Conservation (phyloP, 1,139 yeast species). For the Pichia sp. region DNA sequence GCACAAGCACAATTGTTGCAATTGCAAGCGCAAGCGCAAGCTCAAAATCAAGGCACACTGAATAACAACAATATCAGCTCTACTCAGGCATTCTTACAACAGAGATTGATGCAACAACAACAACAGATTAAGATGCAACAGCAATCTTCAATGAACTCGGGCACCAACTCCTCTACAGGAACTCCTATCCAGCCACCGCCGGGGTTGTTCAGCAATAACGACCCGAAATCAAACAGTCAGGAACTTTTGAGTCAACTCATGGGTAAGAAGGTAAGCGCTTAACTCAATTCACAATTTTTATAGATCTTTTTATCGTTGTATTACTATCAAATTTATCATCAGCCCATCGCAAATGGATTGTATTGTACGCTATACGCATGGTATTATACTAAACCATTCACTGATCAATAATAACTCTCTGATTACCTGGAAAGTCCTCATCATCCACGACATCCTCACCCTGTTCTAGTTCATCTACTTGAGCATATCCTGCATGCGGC, state of each 20-base stretch:
- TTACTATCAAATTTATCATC: no score
- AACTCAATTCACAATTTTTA: no score
- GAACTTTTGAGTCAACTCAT: conserved; percentile 65
- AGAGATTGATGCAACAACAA: conserved; percentile 23
- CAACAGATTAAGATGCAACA: conserved; percentile 15
- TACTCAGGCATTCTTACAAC: conserved; percentile 21
- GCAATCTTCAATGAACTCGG: conserved; percentile 9
- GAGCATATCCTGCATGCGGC: neutral
- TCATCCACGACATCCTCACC: conserved; percentile 2
- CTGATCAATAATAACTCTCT: conserved; percentile 5
- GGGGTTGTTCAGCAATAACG: conserved; percentile 31
- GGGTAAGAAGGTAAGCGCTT: conserved; percentile 43
- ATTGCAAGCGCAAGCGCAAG: conserved; percentile 6
- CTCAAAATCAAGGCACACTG: conserved; percentile 7
- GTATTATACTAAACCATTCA: no score
- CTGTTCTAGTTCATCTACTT: conserved; percentile 1
- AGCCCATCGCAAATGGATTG: no score
- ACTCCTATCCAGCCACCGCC: conserved; percentile 31
- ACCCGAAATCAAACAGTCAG: conserved; percentile 37
- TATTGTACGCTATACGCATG: no score
- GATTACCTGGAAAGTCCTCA: conserved; percentile 5
- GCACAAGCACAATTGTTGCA: conserved; percentile 7
- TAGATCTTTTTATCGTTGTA: no score
- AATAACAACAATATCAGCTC: conserved; percentile 5
- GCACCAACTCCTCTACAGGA: conserved; percentile 10